These are phyloP conservation scores for Neopestalotiopsis clavispora DNA, from an alignment of 2,329 filamentous ascomycete genomes.

Conservation along the genomic window DNA sequence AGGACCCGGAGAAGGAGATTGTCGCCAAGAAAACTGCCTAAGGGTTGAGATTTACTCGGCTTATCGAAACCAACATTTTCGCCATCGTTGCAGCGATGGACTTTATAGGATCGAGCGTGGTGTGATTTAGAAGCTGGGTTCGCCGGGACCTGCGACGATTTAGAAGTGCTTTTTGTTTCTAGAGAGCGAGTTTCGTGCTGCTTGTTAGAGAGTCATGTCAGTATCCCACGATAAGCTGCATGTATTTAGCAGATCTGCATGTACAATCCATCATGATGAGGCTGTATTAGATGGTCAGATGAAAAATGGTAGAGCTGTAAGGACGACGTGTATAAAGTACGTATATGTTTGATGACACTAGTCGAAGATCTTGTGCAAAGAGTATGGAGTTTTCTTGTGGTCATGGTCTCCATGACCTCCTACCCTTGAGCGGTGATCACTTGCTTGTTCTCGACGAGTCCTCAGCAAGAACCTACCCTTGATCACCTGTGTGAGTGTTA, in stretches of 20 bases:
- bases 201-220: neutral
- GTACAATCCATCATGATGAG: neutral
- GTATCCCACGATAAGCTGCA: neutral
- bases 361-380: no score
- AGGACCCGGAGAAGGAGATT: conserved; percentile 43
- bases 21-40: conserved; percentile 15
- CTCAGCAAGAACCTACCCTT: no score
- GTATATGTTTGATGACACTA: no score
- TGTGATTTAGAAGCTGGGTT: neutral
- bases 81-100: no score
- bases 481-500: no score
- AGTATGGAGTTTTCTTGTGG: no score
- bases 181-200: neutral
- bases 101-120: neutral
- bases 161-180: neutral
- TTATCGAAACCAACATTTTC: no score
- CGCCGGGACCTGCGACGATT: neutral
- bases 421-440: no score
- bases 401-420: no score
- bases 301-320: neutral
- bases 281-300: no score
- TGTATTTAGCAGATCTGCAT: neutral
- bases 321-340: neutral
- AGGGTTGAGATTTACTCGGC: neutral
- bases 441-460: no score